Base-by-base conservation (phyloP, 78 protist genomes). In the Bodo saltans region DNA sequence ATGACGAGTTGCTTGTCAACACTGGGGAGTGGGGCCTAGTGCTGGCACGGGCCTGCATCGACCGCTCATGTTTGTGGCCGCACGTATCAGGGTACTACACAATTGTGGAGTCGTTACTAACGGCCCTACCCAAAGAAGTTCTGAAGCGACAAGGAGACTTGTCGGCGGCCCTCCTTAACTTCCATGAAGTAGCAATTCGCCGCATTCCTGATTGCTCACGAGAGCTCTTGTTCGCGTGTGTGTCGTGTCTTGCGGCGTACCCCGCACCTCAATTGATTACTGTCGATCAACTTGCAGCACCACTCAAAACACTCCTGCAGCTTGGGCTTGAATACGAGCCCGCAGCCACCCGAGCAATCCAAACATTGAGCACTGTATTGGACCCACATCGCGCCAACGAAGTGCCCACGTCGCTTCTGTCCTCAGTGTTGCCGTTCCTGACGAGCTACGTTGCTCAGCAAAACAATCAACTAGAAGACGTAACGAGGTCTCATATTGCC, bases 141-240 rank as follows among this genome's bases (percentile, higher is more conserved):
- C 47, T 73, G 53, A 2, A 27, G 53, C 47, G 53, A 29, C n/a
- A n/a, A n/a, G n/a, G n/a, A n/a, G n/a, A n/a, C n/a, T n/a, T n/a
- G n/a, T n/a, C n/a, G n/a, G n/a, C n/a, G n/a, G n/a, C n/a, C n/a
- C n/a, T n/a, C n/a, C n/a, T n/a, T n/a, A n/a, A n/a, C n/a, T 88
- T 70, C 78, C 33, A 85, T 32, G 79, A 73, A 67, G 92, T 83
- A 28, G 88, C 90, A 2, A 23, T 79, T 39, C 68, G 33, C 41
- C 42, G 68, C 17, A 25, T 83, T 27, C 40, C 42, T 11, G 88
- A 85, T 29, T 92, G 38, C 42, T 83, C 78, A 33, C 93, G 85
- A 75, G 95, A 92, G 79, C 72, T 92, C 37, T 67, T 92, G 39
- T n/a, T 85, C 27, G 47, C 91, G 3, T 68, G 85, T n/a, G 69